Percentiles rank a stretch among this genome's conserved stretches.
Evolutionary conservation across 2,329 filamentous ascomycete species (phyloP).

Genomic region (Calonectria pseudoturangicola): DNA sequence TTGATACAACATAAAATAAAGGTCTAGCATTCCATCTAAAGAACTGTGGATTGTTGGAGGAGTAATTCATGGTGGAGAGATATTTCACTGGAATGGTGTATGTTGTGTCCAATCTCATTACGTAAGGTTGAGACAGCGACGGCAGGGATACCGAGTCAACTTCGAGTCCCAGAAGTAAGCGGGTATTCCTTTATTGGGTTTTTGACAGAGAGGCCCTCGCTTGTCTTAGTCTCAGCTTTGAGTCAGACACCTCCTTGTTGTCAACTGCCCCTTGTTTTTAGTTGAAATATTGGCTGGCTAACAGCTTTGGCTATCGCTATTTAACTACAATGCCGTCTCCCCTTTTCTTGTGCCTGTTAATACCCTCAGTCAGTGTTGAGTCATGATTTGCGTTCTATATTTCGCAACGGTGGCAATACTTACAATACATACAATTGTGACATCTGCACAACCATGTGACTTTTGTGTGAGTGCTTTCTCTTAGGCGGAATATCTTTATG

Average conservation of each 20-base stretch:
- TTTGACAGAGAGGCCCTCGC: neutral
- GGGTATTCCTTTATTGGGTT: neutral
- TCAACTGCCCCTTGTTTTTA: neutral
- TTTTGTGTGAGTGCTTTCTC: constrained; percentile 6
- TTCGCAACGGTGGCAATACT: neutral
- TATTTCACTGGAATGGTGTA: constrained; percentile 5
- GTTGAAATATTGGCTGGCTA: neutral
- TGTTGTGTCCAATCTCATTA: neutral
- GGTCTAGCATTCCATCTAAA: too few species aligned
- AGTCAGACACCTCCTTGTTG: neutral
- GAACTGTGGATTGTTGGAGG: neutral
- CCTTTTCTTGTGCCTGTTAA: neutral
- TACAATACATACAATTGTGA: neutral
- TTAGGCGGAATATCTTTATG: neutral
- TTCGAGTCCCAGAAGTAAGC: neutral
- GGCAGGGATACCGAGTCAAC: neutral
- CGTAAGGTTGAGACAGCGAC: neutral
- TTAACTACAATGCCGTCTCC: neutral
- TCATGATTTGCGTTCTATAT: neutral
- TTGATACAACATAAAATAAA: too few species aligned
- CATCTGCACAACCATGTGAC: constrained; percentile 5
- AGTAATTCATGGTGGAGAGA: neutral
- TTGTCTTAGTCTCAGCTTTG: constrained; percentile 8
- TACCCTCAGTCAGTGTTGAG: neutral
- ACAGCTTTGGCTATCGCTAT: constrained; percentile 5